These are phyloP conservation scores for Ascochyta koolunga DNA, from an alignment of 2,329 filamentous ascomycete species.

Conservation along the genomic window DNA sequence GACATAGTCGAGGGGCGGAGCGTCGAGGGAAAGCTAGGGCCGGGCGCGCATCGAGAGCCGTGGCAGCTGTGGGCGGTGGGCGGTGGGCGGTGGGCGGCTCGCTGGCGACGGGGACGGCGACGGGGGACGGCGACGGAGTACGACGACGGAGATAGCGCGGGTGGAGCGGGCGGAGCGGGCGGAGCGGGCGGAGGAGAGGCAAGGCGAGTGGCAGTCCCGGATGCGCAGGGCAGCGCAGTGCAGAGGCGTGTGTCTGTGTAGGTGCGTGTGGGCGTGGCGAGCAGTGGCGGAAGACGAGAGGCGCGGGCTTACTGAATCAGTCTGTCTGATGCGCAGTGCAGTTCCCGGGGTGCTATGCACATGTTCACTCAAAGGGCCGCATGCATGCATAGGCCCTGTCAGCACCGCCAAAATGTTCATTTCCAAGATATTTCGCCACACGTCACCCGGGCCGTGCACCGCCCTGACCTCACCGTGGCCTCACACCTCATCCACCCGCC, in stretches of 20 bases:
- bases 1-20: constrained; percentile 38
- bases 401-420: constrained; percentile 1
- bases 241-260: not conserved
- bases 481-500: too few species aligned
- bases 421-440: not conserved
- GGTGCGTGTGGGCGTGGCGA: not conserved
- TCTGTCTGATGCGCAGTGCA: too few species aligned
- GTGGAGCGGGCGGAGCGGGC: not conserved
- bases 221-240: not conserved
- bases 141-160: constrained; percentile 20
- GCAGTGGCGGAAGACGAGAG: not conserved
- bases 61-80: constrained; percentile 13
- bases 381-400: constrained; percentile 5
- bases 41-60: constrained; percentile 22
- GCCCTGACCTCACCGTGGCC: not conserved
- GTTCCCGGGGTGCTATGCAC: constrained; percentile 10
- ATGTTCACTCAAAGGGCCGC: constrained; percentile 2
- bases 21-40: constrained; percentile 20
- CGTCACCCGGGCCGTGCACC: not conserved
- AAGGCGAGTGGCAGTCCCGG: constrained; percentile 17
- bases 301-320: too few species aligned
- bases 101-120: too few species aligned
- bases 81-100: too few species aligned
- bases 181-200: not conserved
- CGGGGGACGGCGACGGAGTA: too few species aligned